Base-by-base conservation (phyloP, 495 filamentous ascomycete genomes). In the Aspergillus egyptiacus region DNA sequence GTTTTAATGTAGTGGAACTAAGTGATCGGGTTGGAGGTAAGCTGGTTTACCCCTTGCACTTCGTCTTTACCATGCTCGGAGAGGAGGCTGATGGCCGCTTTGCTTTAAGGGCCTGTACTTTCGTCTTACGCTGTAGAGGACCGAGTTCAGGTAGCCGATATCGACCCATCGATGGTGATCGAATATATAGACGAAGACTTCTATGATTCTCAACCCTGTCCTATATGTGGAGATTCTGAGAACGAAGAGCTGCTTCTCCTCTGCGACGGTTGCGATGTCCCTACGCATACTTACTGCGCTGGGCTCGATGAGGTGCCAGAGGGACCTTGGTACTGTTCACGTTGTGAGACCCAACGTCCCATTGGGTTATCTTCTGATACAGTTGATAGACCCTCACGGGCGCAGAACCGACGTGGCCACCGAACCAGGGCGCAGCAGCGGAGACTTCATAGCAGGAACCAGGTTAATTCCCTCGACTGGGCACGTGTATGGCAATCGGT, bases 1-100 rank as follows among this genome's bases (percentile, higher is more conserved):
- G 73, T 57, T 97, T 97, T 70, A 89, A 96, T 66, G 64, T 82
- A 57, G 94, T 97, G 46, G 82, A 91, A 60, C 83, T 96, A 45
- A 86, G 80, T 57, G 80, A 85, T 50, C 78, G 73, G 47, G 64
- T 86, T 62, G 84, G 84, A 74, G 88, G 89, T 94, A 77, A 68
- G 80, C 75, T 54, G 30, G 23, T n/a, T 32, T 35, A 4, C 14
- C 44, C 28, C 31, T 35, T 20, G 50, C 14, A 37, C 2, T 30
- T 6, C n/a, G 7, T 34, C 18, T 17, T 13, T 23, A 22, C 14
- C 18, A 19, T 20, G 18, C 17, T 14, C 27, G 10, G 40, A 43
- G 18, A 24, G 22, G 34, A 7, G 46, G 20, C 45, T 59, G 41
- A 50, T 42, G 6, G 6, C 9, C 1, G 44, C 6, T 34, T 17